phyloP scores from a whole-genome alignment of 2,329 filamentous ascomycete species.

The Diplocarpon mali region DNA sequence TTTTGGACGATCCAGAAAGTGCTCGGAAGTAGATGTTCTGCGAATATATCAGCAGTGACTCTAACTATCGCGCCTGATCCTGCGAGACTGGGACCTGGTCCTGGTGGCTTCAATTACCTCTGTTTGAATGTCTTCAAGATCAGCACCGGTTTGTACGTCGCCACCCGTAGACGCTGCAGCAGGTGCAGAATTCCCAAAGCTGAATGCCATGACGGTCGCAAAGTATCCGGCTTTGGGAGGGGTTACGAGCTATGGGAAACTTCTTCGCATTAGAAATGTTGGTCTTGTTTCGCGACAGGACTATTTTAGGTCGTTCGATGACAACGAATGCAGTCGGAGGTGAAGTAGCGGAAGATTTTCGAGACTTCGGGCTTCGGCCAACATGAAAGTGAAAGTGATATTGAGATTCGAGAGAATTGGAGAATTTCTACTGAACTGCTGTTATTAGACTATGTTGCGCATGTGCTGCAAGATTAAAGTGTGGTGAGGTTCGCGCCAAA shows the following conservation, averaged over 20 bases:
- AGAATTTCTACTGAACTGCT: too few species aligned
- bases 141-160: slow-evolving; percentile 42
- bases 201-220: slow-evolving; percentile 50
- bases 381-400: too few species aligned
- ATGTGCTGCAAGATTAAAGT: too few species aligned
- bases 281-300: background rate
- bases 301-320: background rate
- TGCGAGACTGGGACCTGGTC: background rate
- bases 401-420: too few species aligned
- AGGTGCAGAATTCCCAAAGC: slow-evolving; percentile 39
- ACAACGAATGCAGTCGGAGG: background rate
- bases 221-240: slow-evolving; percentile 29
- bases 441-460: too few species aligned
- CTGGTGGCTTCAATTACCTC: slow-evolving; percentile 44
- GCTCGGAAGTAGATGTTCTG: slow-evolving; percentile 72
- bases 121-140: slow-evolving; percentile 69
- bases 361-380: too few species aligned
- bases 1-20: slow-evolving; percentile 68
- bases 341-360: too few species aligned
- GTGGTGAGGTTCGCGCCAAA: background rate
- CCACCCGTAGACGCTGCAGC: slow-evolving; percentile 32
- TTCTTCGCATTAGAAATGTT: slow-evolving; percentile 19
- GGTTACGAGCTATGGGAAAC: slow-evolving; percentile 24
- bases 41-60: slow-evolving; percentile 8
- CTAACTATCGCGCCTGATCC: background rate